Evolutionary conservation across 495 filamentous ascomycete genomes (phyloP), one percentile per base, ranked within the genome.

Genomic region (Chaetomium tenue): DNA sequence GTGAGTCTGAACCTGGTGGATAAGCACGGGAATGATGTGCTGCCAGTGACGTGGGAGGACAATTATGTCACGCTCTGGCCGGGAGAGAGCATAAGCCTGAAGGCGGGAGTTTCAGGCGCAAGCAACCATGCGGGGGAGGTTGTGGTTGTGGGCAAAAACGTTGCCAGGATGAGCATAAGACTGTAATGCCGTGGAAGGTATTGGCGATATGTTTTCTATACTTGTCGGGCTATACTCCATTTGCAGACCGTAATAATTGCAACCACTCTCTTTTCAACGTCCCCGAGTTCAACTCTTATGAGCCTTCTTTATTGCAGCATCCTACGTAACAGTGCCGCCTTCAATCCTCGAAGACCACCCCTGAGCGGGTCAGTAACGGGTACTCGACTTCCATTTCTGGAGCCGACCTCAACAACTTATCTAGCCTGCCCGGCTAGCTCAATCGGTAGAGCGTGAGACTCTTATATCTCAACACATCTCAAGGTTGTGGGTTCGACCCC

Each of bases 361-460:
- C n/a, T n/a, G n/a, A n/a, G n/a, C n/a, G n/a, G n/a, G n/a, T n/a
- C n/a, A n/a, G 16, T 1, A 47, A 47, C 9, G 16, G 5, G 2
- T 18, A 18, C 16, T 20, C n/a, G 4, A 47, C 0, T 18, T 16
- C 0, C 3, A 18, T 1, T 18, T 4, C n/a, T 1, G 3, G 44
- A 47, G 44, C 44, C 15, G 15, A 7, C n/a, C 16, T 33, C 55
- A 60, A 60, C 44, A 37, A 52, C 26, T 50, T 22, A 37, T 57
- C 9, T 58, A 64, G 62, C 62, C 55, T 57, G 72, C 72, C 72
- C 72, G 75, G 86, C 84, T 89, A 89, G 86, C 86, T 89, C 87
- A 89, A 88, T 89, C 86, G 86, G 86, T 87, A 88, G 87, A 89
- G 87, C 87, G 87, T 88, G 83, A 87, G 87, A 89, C 87, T 89